Percentiles rank a stretch among this genome's conserved stretches.
These are phyloP conservation scores for Suillus brevipes DNA, from an alignment of 768 basidiomycete genomes.

Conservation along the genomic window DNA sequence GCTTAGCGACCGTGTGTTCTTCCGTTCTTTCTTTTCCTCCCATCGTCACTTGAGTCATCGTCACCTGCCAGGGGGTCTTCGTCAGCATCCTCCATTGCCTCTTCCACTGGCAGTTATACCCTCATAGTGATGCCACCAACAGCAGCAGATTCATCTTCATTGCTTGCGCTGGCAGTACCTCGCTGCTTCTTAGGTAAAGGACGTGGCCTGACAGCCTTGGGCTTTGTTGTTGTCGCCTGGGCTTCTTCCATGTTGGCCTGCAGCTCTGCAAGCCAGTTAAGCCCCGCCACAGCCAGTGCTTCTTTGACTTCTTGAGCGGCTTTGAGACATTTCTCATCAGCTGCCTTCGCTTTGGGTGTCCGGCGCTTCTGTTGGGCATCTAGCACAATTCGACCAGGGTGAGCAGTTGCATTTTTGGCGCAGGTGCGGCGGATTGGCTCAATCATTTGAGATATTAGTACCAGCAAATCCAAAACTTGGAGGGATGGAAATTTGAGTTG, in stretches of 20 bases:
- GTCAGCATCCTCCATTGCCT: too few species aligned
- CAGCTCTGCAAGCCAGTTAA: conserved; percentile 7
- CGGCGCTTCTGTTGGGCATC: conserved; percentile 5
- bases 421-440: neutral
- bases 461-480: neutral
- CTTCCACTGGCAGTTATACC: too few species aligned
- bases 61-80: too few species aligned
- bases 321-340: conserved; percentile 10
- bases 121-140: too few species aligned
- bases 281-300: neutral
- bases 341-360: conserved; percentile 13
- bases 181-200: neutral
- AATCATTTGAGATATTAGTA: neutral
- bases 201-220: conserved; percentile 4
- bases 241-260: neutral
- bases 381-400: conserved; percentile 11
- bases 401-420: conserved; percentile 7
- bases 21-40: neutral
- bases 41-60: neutral
- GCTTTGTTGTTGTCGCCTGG: neutral
- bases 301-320: conserved; percentile 7
- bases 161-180: neutral
- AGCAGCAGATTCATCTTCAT: too few species aligned
- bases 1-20: neutral
- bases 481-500: neutral